These are phyloP conservation scores for Cystobasidium onofrii DNA, from an alignment of 768 basidiomycete species.

Conservation along the genomic window DNA sequence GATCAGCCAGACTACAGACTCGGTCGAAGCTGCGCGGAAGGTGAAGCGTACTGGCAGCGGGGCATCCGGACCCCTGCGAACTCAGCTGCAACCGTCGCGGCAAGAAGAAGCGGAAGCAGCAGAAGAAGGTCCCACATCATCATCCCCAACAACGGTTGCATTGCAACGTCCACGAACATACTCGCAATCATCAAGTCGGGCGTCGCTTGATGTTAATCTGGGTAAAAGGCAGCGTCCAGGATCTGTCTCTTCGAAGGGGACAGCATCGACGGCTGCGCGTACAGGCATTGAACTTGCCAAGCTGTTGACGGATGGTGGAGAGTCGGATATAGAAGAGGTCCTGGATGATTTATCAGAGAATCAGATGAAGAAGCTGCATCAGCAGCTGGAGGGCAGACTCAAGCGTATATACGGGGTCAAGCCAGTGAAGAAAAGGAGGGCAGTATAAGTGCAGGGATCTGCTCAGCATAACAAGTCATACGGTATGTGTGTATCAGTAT, in stretches of 20 bases:
- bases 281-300: not conserved
- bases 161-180: not conserved
- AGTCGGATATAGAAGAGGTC: not conserved
- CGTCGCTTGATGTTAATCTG: not conserved
- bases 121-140: not conserved
- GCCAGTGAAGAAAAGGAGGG: not conserved
- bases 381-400: not conserved
- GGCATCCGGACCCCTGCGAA: not conserved
- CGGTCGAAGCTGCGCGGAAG: not conserved
- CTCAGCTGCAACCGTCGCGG: not conserved
- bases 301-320: not conserved
- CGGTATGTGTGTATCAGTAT: too few relatives aligned
- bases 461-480: too few relatives aligned
- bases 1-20: not conserved
- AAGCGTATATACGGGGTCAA: not conserved
- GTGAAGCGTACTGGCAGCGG: not conserved
- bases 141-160: not conserved
- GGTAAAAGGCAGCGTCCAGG: not conserved
- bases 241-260: not conserved
- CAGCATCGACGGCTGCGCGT: not conserved
- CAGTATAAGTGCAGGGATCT: too few relatives aligned
- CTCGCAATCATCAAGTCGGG: not conserved
- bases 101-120: not conserved
- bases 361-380: slow-evolving; percentile 6
- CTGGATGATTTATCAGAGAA: not conserved